Conservation (phyloP, 2,329 filamentous ascomycete genomes). For the Zopfia rhizophila region DNA sequence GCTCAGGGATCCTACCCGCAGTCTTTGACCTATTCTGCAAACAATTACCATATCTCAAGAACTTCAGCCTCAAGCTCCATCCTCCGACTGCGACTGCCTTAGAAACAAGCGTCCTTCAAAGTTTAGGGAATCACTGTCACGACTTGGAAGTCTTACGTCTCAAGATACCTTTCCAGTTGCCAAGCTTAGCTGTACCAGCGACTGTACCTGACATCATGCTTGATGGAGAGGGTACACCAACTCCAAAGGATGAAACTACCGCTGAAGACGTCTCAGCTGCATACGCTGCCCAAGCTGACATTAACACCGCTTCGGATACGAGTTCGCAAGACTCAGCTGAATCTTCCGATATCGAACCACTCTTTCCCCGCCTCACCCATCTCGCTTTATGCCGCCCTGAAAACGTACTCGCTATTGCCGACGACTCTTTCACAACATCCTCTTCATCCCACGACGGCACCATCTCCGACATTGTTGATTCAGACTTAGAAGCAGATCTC, state of each 20-base stretch:
- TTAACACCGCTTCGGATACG: not conserved
- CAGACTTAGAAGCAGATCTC: conserved; percentile 37
- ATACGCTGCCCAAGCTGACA: not conserved
- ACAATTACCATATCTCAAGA: conserved; percentile 30
- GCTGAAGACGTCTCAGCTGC: too few species aligned
- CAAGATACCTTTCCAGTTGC: conserved; percentile 36
- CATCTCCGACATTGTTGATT: conserved; percentile 21
- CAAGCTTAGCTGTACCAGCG: conserved; percentile 23
- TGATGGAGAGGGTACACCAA: conserved; percentile 12
- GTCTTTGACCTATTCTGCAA: conserved; percentile 43
- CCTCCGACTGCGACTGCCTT: conserved; percentile 35
- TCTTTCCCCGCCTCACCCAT: conserved; percentile 38
- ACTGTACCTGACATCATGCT: conserved; percentile 20
- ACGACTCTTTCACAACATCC: conserved; percentile 27
- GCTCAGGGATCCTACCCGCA: conserved; percentile 33
- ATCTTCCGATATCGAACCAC: too few species aligned
- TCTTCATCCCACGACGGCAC: conserved; percentile 19
- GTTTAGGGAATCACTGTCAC: conserved; percentile 37
- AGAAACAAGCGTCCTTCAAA: conserved; percentile 37
- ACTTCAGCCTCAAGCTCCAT: conserved; percentile 40
- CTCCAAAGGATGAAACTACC: too few species aligned
- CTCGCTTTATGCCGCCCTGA: conserved; percentile 43
- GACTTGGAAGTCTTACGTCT: conserved; percentile 40
- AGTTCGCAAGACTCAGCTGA: too few species aligned
- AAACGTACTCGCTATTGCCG: conserved; percentile 32